Base-by-base conservation (phyloP, 192 early-diverging fungal species). In the Backusella sp. region DNA sequence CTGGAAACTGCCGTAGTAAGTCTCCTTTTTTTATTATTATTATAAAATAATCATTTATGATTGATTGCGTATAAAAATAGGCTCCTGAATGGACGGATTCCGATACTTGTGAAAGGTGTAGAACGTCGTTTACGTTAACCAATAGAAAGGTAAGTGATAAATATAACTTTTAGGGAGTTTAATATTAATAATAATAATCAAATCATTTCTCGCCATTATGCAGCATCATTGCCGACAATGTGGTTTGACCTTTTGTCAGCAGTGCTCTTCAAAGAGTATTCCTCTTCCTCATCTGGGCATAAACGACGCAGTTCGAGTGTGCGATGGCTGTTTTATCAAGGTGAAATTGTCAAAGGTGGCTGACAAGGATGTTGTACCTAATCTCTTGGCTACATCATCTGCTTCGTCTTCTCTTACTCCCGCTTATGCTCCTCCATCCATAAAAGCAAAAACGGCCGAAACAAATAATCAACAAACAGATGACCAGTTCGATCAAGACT, bases 181-280 rank as follows among this genome's bases (percentile, higher is more conserved):
- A 62, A 59, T 56, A 56, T 49, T 19, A 19, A 15, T 3, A 21
- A 53, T 21, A 12, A 21, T 7, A 56, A 56, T 56, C 19, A 21
- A 28, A 62, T 62, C 21, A 62, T 26, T 14, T 26, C 56, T 28
- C 56, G 26, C 56, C 56, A 62, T 62, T n/a, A 71, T 78, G 53
- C 74, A 85, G 81, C 98, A 99, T 82, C 98, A 99, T 83, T 99
- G 98, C 77, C 91, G 98, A 80, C 94, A 97, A 77, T 99, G 98
- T 80, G 98, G 98, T 21, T 84, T 91, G 34, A 96, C 95, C 23
- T 98, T 94, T 76, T 98, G 97, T 84, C 89, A 93, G 26, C 87
- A 94, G 52, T 99, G 98, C 81, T 99, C 96, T 7, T 92, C 94
- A 46, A 98, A 97, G 84, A 92, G 75, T 3, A 84, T 93, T 34